Conservation (phyloP, 345 rosid species). For the Luvunga scandens region DNA sequence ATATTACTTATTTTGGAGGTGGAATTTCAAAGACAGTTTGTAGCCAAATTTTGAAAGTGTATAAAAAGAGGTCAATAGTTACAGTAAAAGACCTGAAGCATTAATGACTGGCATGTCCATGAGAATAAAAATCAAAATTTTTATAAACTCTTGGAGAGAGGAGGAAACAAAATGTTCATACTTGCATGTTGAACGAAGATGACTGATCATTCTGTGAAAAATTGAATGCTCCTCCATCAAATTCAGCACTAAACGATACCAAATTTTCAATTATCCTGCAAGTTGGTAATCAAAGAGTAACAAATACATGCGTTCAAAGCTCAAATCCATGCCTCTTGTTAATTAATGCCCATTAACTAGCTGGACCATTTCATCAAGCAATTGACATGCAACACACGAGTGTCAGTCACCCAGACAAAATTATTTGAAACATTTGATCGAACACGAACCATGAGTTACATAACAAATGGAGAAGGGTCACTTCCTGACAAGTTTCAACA, state of each 20-base stretch:
- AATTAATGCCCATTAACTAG: not conserved
- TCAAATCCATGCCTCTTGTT: not conserved
- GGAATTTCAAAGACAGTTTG: too few species aligned
- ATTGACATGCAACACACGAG: not conserved
- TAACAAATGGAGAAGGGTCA: not conserved
- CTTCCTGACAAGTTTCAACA: not conserved
- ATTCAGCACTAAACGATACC: not conserved
- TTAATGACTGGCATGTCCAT: not conserved
- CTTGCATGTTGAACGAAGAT: slow-evolving; percentile 80
- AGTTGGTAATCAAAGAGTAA: not conserved
- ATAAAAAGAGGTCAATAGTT: too few species aligned
- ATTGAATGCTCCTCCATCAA: slow-evolving; percentile 65
- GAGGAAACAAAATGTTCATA: slow-evolving; percentile 22
- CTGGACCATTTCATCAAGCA: slow-evolving; percentile 23
- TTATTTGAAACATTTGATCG: not conserved
- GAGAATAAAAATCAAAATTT: not conserved
- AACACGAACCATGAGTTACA: not conserved
- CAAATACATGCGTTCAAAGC: not conserved
- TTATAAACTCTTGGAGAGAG: not conserved
- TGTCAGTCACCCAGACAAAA: not conserved
- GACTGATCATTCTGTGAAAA: slow-evolving; percentile 64
- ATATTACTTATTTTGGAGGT: too few species aligned
- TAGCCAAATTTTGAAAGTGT: too few species aligned
- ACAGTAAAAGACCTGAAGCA: not conserved
- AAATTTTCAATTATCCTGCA: slow-evolving; percentile 5